These are phyloP conservation scores for Claviceps humidiphila DNA, from an alignment of 2,329 filamentous ascomycete species.

Conservation along the genomic window DNA sequence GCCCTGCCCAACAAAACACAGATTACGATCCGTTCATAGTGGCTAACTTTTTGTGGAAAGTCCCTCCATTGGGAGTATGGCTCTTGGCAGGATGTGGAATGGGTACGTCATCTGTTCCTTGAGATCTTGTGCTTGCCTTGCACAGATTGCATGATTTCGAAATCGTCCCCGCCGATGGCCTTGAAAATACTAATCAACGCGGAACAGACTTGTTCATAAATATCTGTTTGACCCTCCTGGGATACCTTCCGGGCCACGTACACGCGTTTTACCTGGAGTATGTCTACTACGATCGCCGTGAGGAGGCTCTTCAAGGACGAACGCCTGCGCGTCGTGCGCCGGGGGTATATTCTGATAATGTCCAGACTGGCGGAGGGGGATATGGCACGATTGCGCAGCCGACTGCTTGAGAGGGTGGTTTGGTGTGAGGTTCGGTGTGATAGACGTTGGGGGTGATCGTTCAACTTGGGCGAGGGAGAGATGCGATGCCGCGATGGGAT, in stretches of 20 bases:
- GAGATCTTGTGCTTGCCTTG: too few species aligned
- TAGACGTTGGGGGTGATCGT: too few species aligned
- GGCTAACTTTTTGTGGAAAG: constrained; percentile 25
- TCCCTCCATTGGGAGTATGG: constrained; percentile 53
- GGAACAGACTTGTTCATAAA: constrained; percentile 49
- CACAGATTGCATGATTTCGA: too few species aligned
- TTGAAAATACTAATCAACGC: constrained; percentile 6
- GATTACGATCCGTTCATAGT: neutral
- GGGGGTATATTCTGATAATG: constrained; percentile 57
- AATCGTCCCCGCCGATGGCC: too few species aligned
- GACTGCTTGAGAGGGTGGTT: constrained; percentile 5
- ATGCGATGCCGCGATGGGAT: too few species aligned
- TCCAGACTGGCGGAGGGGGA: constrained; percentile 59
- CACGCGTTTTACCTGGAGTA: constrained; percentile 76
- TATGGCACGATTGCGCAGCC: constrained; percentile 38
- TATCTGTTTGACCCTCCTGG: constrained; percentile 51
- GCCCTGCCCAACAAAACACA: neutral
- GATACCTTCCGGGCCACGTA: constrained; percentile 66
- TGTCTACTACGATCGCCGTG: constrained; percentile 64
- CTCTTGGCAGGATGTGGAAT: constrained; percentile 51
- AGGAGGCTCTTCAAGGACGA: constrained; percentile 46
- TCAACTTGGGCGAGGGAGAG: too few species aligned
- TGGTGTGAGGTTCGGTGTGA: too few species aligned
- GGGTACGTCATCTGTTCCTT: constrained; percentile 19
- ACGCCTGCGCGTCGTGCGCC: constrained; percentile 43